Evolutionary conservation across 2,329 filamentous ascomycete species (phyloP).

Genomic region (Neofusicoccum laricinum): DNA sequence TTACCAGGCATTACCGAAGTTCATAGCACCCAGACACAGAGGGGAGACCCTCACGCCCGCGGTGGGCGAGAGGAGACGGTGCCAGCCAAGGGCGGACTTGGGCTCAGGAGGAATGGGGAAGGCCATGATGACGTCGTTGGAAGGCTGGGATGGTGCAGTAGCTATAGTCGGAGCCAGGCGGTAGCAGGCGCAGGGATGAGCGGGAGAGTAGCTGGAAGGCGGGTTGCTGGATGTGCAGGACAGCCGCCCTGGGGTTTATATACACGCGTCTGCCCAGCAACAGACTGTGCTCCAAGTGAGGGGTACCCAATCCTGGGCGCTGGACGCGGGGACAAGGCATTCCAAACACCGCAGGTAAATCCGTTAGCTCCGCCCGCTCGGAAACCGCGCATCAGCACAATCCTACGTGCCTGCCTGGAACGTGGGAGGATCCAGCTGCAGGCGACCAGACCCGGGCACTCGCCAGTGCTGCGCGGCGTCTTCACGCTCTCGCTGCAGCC

Average conservation of each 20-base stretch:
- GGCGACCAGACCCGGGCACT: too few relatives aligned
- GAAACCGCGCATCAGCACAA: not conserved
- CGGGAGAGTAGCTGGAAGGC: not conserved
- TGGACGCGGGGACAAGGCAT: not conserved
- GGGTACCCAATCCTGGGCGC: not conserved
- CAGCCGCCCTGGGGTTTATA: not conserved
- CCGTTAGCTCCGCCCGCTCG: not conserved
- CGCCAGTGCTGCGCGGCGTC: too few relatives aligned
- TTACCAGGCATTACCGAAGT: conserved; percentile 51
- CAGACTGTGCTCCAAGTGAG: not conserved
- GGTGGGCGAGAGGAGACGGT: conserved; percentile 51
- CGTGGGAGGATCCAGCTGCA: too few relatives aligned
- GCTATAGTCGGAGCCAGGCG: too few relatives aligned
- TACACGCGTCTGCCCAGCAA: not conserved
- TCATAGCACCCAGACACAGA: conserved; percentile 55
- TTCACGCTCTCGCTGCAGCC: too few relatives aligned
- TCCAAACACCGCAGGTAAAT: not conserved
- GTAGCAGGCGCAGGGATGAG: too few relatives aligned
- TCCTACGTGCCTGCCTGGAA: too few relatives aligned
- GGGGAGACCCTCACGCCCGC: conserved; percentile 54
- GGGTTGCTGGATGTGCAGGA: too few relatives aligned
- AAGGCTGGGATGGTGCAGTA: not conserved
- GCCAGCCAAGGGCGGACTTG: conserved; percentile 47
- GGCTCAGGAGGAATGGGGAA: conserved; percentile 28
- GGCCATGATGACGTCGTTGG: not conserved